A percentile compares a stretch with the other conserved stretches of the same genome.
Conservation (phyloP, 495 filamentous ascomycete genomes). For the Hyaloscypha finlandica region DNA sequence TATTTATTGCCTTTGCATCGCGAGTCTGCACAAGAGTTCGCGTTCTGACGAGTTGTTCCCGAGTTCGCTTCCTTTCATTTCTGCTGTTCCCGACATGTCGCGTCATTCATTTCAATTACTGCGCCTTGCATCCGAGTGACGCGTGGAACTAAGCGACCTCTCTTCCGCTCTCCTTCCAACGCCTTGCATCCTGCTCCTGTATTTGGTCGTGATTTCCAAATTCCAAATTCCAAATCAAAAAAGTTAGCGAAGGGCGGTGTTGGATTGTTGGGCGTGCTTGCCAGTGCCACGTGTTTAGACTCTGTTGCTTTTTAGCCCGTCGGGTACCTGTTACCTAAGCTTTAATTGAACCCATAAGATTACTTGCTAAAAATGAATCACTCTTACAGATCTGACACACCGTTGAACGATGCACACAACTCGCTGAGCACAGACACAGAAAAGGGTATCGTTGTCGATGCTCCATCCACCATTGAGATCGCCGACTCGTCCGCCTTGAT, state of each 20-base stretch:
- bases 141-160: slow-evolving; percentile 17
- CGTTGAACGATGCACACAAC: slow-evolving; percentile 18
- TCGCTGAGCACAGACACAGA: slow-evolving; percentile 19
- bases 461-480: slow-evolving; percentile 12
- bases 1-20: slow-evolving; percentile 8
- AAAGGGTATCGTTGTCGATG: slow-evolving; percentile 29
- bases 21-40: background rate
- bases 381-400: slow-evolving; percentile 18
- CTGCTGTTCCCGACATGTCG: slow-evolving; percentile 9
- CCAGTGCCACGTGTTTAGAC: slow-evolving; percentile 26
- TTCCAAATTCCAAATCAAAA: background rate
- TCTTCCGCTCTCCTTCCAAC: slow-evolving; percentile 12
- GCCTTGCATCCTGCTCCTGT: slow-evolving; percentile 17
- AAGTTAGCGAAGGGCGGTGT: background rate
- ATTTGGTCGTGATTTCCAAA: slow-evolving; percentile 8
- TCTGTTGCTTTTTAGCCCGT: slow-evolving; percentile 13
- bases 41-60: background rate
- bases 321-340: slow-evolving; percentile 23
- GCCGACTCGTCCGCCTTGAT: slow-evolving; percentile 19
- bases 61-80: background rate
- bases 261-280: slow-evolving; percentile 1
- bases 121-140: slow-evolving; percentile 25
- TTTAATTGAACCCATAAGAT: slow-evolving; percentile 16
- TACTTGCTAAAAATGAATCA: slow-evolving; percentile 15
- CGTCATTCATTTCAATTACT: slow-evolving; percentile 23